Evolutionary conservation across 257 asterid species (phyloP).

Genomic region (Plantago major): DNA sequence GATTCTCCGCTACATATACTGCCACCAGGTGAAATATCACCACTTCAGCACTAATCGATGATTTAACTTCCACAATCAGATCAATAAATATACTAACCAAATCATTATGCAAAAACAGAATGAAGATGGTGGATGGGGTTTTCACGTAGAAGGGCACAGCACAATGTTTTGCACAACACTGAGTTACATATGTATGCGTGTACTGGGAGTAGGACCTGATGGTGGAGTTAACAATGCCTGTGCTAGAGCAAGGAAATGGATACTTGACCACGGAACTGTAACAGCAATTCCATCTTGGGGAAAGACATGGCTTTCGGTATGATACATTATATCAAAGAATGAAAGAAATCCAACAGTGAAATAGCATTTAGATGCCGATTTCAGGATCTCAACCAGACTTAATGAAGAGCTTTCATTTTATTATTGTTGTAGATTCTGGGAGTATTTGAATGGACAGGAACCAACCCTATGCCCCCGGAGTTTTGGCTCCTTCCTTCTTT

Average conservation of each 20-base stretch:
- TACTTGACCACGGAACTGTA: slow-evolving; percentile 70
- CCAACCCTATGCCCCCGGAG: slow-evolving; percentile 81
- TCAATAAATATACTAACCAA: background rate
- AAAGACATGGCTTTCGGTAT: slow-evolving; percentile 76
- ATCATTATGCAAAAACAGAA: slow-evolving; percentile 30
- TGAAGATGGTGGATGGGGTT: slow-evolving; percentile 85
- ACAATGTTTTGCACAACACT: slow-evolving; percentile 66
- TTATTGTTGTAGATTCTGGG: slow-evolving; percentile 47
- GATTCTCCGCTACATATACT: slow-evolving; percentile 62
- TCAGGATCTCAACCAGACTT: background rate
- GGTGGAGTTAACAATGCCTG: slow-evolving; percentile 53
- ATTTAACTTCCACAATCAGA: background rate
- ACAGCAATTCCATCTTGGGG: slow-evolving; percentile 79
- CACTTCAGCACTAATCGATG: background rate
- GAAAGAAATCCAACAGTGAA: background rate
- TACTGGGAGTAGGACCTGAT: slow-evolving; percentile 58
- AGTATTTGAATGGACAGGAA: slow-evolving; percentile 65
- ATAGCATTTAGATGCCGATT: background rate
- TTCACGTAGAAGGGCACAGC: slow-evolving; percentile 78
- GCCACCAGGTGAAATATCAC: slow-evolving; percentile 53
- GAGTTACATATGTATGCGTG: slow-evolving; percentile 64
- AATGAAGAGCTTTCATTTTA: background rate
- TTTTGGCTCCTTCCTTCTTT: slow-evolving; percentile 75
- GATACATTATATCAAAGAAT: background rate
- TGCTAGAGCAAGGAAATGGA: slow-evolving; percentile 68